Evolutionary conservation across 306 rosid genomes (phyloP), one percentile per base, ranked within the genome.

Genomic region (Pterocarpus santalinus): DNA sequence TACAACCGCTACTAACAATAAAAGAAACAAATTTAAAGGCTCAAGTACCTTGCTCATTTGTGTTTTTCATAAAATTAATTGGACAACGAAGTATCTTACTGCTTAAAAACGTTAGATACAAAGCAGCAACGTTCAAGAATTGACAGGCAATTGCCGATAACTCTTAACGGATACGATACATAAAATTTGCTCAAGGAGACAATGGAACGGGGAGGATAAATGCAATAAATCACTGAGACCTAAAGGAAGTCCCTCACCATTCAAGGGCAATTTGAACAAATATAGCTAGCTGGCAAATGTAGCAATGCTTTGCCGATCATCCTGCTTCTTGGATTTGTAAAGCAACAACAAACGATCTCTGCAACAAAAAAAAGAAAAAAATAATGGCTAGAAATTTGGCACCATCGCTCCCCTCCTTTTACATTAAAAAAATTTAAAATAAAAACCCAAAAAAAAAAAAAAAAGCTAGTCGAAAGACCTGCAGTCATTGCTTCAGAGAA

Each of bases 31-130:
- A 0, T 8, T 2, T 3, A 8, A 15, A 65, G 10, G 11, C 12
- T 11, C 52, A 41, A 73, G 3, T 28, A n/a, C 11, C 72, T 32
- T 62, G 15, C 17, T 53, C 7, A 32, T 65, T 13, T 10, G 8
- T 9, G 39, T 33, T 38, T 11, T 28, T 22, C 52, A 41, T 9
- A 78, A 78, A 57, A 33, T 35, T 17, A 58, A 32, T 10, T 2
- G 49, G 52, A 60, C 51, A 80, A 61, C 32, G 16, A 60, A 16
- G 41, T 43, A 70, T 17, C 52, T 36, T 47, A 30, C 73, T 47
- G 65, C 83, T 46, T 70, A 13, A 49, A 62, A 55, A 80, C 12
- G 73, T 63, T 52, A 46, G 36, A 63, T 63, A 41, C 73, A 63
- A 77, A 69, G 16, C 72, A 43, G 66, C 28, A 53, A 39, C 74